Evolutionary conservation across 1,139 yeast genomes (phyloP).

Genomic region (Citeromyces hawaiiensis): DNA sequence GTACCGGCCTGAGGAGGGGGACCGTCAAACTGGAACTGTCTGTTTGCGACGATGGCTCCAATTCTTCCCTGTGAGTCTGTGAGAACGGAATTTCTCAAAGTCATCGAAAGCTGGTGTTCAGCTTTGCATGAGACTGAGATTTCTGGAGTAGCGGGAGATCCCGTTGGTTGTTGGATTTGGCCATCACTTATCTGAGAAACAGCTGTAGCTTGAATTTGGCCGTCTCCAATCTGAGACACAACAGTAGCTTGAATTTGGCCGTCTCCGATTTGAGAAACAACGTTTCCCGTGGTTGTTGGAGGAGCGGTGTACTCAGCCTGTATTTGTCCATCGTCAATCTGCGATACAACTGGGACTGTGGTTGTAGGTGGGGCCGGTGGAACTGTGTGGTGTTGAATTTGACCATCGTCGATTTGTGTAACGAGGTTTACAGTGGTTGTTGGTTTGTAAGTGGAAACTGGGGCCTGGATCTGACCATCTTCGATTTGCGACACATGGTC

Average conservation of each 20-base stretch:
- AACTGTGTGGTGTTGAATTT: conserved; percentile 22
- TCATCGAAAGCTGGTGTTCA: conserved; percentile 39
- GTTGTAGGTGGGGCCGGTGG: conserved; percentile 17
- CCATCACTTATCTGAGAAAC: conserved; percentile 28
- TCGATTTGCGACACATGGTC: conserved; percentile 33
- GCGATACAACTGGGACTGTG: conserved; percentile 20
- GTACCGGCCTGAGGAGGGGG: conserved; percentile 90
- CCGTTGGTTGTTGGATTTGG: conserved; percentile 21
- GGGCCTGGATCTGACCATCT: conserved; percentile 52
- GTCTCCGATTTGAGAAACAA: conserved; percentile 19
- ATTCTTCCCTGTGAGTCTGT: conserved; percentile 56
- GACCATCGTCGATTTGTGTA: conserved; percentile 35
- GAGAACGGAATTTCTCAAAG: conserved; percentile 37
- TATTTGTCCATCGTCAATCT: conserved; percentile 26
- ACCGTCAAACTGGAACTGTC: conserved; percentile 83
- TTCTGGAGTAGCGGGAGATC: conserved; percentile 15
- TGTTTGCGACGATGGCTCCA: conserved; percentile 75
- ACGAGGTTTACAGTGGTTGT: conserved; percentile 23
- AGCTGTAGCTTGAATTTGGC: conserved; percentile 10
- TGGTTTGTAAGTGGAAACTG: conserved; percentile 15
- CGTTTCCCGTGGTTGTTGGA: conserved; percentile 8
- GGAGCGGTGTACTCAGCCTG: conserved; percentile 15
- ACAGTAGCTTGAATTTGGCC: conserved; percentile 22
- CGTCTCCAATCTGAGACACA: conserved; percentile 10
- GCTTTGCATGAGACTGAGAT: conserved; percentile 32